Percentiles rank a stretch among this genome's conserved stretches.
phyloP scores from a whole-genome alignment of 1,284 basidiomycete genomes.

The Peniophora sp. region DNA sequence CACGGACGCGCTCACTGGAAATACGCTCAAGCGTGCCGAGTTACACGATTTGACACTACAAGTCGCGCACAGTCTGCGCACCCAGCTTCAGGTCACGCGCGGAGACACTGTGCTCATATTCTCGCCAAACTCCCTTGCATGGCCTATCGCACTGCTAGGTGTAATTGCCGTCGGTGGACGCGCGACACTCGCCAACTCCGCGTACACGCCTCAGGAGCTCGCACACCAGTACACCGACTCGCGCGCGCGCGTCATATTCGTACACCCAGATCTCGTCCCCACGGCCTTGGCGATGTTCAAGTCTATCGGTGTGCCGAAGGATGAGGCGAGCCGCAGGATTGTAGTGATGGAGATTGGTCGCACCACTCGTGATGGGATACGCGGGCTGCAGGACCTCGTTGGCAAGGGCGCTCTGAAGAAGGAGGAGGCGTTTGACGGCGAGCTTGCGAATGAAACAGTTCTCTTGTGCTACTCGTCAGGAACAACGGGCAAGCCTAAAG shows the following conservation, averaged over 20 bases:
- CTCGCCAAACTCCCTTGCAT: conserved; percentile 37
- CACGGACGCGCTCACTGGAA: conserved; percentile 57
- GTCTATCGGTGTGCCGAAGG: conserved; percentile 16
- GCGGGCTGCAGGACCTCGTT: conserved; percentile 19
- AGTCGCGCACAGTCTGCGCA: conserved; percentile 46
- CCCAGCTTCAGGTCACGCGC: conserved; percentile 21
- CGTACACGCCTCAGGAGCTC: conserved; percentile 25
- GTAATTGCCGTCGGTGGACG: conserved; percentile 24
- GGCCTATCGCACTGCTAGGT: conserved; percentile 32
- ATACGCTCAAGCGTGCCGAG: conserved; percentile 46
- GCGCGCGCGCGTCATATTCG: conserved; percentile 31
- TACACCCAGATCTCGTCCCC: conserved; percentile 31
- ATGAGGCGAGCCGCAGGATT: conserved; percentile 20
- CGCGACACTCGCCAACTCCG: conserved; percentile 27
- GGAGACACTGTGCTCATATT: conserved; percentile 34
- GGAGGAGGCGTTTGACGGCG: conserved; percentile 23
- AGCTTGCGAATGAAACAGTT: conserved; percentile 22
- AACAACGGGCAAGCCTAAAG: conserved; percentile 35
- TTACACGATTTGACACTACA: conserved; percentile 48
- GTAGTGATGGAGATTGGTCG: conserved; percentile 16
- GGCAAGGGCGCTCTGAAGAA: conserved; percentile 14
- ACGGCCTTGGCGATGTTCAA: conserved; percentile 23
- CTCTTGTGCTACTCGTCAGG: conserved; percentile 46
- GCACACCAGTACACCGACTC: conserved; percentile 29
- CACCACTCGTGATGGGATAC: conserved; percentile 7